Evolutionary conservation across 2,329 filamentous ascomycete species (phyloP), one percentile per base, ranked within the genome.

Genomic region (Verticillium zaregamsianum): DNA sequence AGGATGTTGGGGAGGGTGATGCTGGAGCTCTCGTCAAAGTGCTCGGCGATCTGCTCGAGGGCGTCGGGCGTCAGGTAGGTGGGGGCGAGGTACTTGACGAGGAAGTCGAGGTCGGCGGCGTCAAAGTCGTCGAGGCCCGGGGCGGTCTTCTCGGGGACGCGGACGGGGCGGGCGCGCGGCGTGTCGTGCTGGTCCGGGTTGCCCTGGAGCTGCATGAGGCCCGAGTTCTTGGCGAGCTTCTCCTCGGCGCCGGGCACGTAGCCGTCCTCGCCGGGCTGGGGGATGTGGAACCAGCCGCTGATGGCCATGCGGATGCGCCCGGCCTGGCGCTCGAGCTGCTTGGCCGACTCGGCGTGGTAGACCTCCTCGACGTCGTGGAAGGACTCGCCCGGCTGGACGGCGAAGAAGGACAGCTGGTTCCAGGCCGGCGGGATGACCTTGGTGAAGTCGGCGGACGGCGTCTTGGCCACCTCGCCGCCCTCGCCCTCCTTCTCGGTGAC

Each of bases 291-390:
- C 95, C 95, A 99, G 59, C 95, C 95, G 72, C 92, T 97, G 72
- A 99, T 97, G 58, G 95, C 95, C 94, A 99, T 98, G 67, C 95
- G 89, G 57, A 97, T 87, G 57, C 92, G 86, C 1, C 89, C 90
- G 20, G 90, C 89, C 62, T 93, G 85, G 74, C 82, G 86, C 72
- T 82, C 83, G 60, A 87, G 84, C 76, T 86, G 85, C 69, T 79
- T 83, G 72, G 79, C 80, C 63, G 73, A 82, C 66, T 78, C 80
- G 70, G 86, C 83, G 73, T 91, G 87, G 77, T 97, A 98, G 5
- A 99, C 95, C 77, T 99, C 95, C 78, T 98, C 94, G 61, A 99
- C 95, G 74, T 99, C 95, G 77, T 99, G 95, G 77, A 98, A 99
- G 74, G 94, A 98, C 82, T 97, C 89, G n/a, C 95, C 95, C 0